Evolutionary conservation across 352 stramenopile species (phyloP).

Genomic region (Globisporangium lucens): DNA sequence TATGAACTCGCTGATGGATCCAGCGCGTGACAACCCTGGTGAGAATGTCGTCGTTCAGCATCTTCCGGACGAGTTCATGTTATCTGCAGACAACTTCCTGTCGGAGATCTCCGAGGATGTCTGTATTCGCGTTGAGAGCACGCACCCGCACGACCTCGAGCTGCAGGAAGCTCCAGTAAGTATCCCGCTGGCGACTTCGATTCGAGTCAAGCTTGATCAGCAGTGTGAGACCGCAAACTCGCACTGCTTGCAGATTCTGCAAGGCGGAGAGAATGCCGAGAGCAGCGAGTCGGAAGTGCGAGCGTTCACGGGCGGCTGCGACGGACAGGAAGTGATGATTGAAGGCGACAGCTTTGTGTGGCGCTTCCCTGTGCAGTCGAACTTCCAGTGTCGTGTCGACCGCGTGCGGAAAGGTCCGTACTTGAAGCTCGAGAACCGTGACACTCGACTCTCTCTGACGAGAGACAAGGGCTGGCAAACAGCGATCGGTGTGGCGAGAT

Average conservation of each 20-base stretch:
- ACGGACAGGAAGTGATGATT: constrained; percentile 85
- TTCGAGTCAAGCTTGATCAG: constrained; percentile 73
- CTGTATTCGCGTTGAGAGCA: constrained; percentile 74
- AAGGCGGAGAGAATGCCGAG: constrained; percentile 53
- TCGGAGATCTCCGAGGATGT: constrained; percentile 83
- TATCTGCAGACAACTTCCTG: constrained; percentile 87
- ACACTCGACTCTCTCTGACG: constrained; percentile 78
- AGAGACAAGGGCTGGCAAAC: constrained; percentile 90
- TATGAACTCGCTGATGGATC: constrained; percentile 80
- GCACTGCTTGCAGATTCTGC: constrained; percentile 86
- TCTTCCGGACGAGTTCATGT: constrained; percentile 83
- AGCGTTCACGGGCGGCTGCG: constrained; percentile 79
- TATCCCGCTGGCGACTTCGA: constrained; percentile 80
- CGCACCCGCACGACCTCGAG: constrained; percentile 80
- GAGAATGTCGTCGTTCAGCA: constrained; percentile 5
- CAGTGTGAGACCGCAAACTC: constrained; percentile 80
- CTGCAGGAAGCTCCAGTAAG: constrained; percentile 76
- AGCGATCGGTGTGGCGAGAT: constrained; percentile 82
- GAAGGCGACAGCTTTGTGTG: constrained; percentile 85
- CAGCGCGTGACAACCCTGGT: constrained; percentile 21
- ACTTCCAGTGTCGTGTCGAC: constrained; percentile 88
- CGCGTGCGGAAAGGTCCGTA: constrained; percentile 83
- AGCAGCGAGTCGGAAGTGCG: constrained; percentile 73
- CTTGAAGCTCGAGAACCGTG: constrained; percentile 85
- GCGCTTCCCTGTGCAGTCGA: constrained; percentile 85